Conservation (phyloP, 169 alveolate genomes). For the Eimeria sp. region DNA sequence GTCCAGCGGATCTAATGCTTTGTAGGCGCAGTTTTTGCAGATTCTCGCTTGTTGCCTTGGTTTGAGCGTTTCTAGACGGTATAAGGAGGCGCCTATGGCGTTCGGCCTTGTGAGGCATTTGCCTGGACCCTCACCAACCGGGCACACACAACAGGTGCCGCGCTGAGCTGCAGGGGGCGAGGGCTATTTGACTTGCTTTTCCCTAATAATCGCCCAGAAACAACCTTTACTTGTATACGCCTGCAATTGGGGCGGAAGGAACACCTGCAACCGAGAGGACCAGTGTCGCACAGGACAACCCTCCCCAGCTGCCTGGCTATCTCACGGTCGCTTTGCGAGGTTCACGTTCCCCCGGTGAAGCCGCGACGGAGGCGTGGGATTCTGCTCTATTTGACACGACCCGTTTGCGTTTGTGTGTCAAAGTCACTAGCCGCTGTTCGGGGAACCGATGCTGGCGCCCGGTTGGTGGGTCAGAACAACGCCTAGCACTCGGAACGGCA, state of each 20-base stretch:
- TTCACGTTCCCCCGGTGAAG: background rate
- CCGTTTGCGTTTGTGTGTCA: background rate
- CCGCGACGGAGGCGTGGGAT: background rate
- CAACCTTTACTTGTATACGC: background rate
- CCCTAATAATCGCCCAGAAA: background rate
- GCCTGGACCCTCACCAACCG: background rate
- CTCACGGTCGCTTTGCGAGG: background rate
- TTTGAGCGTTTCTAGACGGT: conserved; percentile 10
- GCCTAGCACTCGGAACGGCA: conserved; percentile 1
- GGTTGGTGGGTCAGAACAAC: conserved; percentile 37
- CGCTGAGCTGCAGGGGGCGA: background rate
- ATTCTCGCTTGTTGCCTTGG: background rate
- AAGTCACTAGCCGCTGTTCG: conserved; percentile 21
- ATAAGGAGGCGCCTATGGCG: background rate
- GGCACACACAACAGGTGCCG: conserved; percentile 22
- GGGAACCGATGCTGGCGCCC: conserved; percentile 66
- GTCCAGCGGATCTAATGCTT: conserved; percentile 3
- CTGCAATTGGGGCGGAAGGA: background rate
- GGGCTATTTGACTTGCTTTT: conserved; percentile 8
- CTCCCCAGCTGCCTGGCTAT: background rate
- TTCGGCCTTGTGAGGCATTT: background rate
- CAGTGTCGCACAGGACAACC: background rate
- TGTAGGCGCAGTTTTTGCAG: background rate
- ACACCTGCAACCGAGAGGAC: background rate
- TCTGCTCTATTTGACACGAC: background rate